Evolutionary conservation across 345 rosid genomes (phyloP).

Genomic region (Carallia pectinifolia): DNA sequence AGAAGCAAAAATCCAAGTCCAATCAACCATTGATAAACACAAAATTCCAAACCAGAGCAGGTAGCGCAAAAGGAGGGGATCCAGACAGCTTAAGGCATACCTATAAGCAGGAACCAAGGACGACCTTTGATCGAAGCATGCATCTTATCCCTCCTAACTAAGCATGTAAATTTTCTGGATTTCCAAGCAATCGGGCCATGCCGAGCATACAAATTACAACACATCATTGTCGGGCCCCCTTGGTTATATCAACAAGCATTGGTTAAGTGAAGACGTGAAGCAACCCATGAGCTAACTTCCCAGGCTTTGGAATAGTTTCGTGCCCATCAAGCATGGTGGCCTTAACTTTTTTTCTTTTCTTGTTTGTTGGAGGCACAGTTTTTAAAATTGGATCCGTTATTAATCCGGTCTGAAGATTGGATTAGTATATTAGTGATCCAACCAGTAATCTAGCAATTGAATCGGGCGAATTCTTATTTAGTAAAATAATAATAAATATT

Average conservation of each 20-base stretch:
- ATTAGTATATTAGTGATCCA: no score
- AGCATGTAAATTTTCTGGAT: constrained; percentile 53
- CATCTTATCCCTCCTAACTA: constrained; percentile 27
- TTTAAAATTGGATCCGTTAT: no score
- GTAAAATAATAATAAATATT: no score
- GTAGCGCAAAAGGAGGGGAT: no score
- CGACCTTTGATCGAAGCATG: constrained; percentile 25
- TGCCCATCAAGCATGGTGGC: constrained; percentile 68
- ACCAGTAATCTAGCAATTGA: no score
- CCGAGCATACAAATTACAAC: constrained; percentile 58
- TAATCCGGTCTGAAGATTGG: no score
- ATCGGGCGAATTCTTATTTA: no score
- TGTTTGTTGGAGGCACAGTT: no score
- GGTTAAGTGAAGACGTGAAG: constrained; percentile 55
- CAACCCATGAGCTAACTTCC: constrained; percentile 36
- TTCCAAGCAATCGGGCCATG: constrained; percentile 64
- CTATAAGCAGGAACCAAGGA: constrained; percentile 66
- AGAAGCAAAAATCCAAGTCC: no score
- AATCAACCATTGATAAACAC: no score
- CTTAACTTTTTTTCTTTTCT: constrained; percentile 36
- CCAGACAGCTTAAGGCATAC: constrained; percentile 22
- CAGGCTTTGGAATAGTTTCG: constrained; percentile 37
- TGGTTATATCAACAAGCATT: constrained; percentile 50
- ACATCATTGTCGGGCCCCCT: constrained; percentile 35
- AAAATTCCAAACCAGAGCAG: no score